These are phyloP conservation scores for Polychaeton citri DNA, from an alignment of 2,329 filamentous ascomycete genomes.

Conservation along the genomic window DNA sequence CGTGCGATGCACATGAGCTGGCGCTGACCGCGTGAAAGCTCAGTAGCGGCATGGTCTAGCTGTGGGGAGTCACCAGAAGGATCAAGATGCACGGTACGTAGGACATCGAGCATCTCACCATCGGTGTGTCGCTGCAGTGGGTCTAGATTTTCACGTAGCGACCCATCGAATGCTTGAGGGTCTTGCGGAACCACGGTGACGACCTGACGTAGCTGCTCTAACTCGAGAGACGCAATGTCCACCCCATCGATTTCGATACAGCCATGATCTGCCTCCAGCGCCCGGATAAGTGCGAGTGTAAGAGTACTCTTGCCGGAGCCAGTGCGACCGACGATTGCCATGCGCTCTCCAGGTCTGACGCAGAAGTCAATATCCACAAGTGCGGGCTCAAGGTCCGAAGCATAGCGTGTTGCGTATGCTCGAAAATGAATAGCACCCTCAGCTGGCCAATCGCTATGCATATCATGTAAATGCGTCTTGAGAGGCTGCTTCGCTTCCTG, in stretches of 20 bases:
- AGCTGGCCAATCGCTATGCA: constrained; percentile 50
- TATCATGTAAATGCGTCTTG: constrained; percentile 55
- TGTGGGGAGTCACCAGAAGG: not conserved
- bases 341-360: constrained; percentile 70
- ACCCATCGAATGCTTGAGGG: not conserved
- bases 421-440: constrained; percentile 71
- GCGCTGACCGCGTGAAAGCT: not conserved
- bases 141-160: not conserved
- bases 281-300: constrained; percentile 3
- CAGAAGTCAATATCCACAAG: constrained; percentile 67
- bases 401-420: constrained; percentile 72
- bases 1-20: not conserved
- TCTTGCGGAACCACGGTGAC: not conserved
- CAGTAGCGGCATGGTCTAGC: not conserved
- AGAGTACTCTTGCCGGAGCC: constrained; percentile 36
- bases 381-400: constrained; percentile 69
- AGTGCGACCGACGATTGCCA: constrained; percentile 84
- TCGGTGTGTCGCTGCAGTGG: not conserved
- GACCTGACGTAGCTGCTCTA: constrained; percentile 42
- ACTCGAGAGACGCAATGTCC: constrained; percentile 58
- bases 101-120: not conserved
- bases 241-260: constrained; percentile 58
- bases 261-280: constrained; percentile 41
- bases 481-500: constrained; percentile 58
- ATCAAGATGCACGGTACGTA: not conserved